Evolutionary conservation across 2,329 filamentous ascomycete species (phyloP).

Genomic region (Aspergillus niger): DNA sequence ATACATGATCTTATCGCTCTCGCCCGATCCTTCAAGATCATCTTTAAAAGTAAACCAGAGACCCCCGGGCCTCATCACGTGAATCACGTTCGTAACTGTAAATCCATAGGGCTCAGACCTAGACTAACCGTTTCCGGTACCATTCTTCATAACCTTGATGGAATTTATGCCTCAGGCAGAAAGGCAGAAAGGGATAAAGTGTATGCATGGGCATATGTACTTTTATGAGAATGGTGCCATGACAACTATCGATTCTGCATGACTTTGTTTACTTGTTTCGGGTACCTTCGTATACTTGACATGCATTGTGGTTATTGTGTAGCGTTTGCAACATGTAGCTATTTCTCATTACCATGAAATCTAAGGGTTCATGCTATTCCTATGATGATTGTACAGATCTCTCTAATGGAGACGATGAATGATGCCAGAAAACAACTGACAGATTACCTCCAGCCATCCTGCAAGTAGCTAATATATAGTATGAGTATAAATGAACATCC

Average conservation of each 20-base stretch:
- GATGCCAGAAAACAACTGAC: no score
- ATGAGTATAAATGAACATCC: not conserved
- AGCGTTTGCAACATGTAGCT: no score
- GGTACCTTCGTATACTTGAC: no score
- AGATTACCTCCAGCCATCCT: no score
- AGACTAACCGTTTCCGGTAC: conserved; percentile 16
- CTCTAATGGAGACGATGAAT: no score
- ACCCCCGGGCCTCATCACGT: not conserved
- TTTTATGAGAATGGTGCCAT: not conserved
- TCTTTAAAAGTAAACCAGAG: not conserved
- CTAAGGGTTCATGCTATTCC: no score
- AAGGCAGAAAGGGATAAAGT: not conserved
- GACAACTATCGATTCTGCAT: not conserved
- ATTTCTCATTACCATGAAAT: no score
- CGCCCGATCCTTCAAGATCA: not conserved
- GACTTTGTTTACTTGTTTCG: no score
- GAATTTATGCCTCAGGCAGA: conserved; percentile 19
- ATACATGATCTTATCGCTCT: not conserved
- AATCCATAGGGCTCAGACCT: conserved; percentile 24
- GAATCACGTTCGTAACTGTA: not conserved
- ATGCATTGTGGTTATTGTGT: no score
- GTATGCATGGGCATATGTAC: not conserved
- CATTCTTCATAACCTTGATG: not conserved
- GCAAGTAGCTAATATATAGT: not conserved
- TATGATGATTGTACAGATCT: no score